Conservation (phyloP, 2,329 filamentous ascomycete species). For the Podosphaera fusca region DNA sequence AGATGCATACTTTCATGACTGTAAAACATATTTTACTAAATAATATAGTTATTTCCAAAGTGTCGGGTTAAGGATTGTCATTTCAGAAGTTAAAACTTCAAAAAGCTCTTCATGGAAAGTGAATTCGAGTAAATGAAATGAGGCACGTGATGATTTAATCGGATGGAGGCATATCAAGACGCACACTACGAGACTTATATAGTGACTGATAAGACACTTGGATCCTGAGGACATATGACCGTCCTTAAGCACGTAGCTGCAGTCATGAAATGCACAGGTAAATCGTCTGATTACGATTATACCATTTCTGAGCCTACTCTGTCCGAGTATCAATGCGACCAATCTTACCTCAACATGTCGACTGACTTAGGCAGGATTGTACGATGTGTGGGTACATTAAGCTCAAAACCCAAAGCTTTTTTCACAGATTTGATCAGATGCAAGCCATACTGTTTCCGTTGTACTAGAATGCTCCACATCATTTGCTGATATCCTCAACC, state of each 20-base stretch:
- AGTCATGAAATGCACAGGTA: not conserved
- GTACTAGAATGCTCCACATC: no score
- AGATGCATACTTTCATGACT: constrained; percentile 61
- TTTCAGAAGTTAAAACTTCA: not conserved
- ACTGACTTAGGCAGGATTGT: no score
- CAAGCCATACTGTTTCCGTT: no score
- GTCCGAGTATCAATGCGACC: no score
- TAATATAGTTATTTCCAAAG: not conserved
- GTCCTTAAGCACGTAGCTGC: not conserved
- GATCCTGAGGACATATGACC: not conserved
- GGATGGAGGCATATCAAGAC: not conserved
- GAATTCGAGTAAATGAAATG: not conserved
- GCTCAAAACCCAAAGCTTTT: no score
- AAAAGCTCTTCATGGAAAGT: not conserved
- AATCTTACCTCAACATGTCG: no score
- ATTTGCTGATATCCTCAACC: no score
- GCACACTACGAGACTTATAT: not conserved
- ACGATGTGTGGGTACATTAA: no score
- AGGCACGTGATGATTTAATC: not conserved
- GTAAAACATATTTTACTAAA: constrained; percentile 51
- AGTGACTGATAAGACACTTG: no score
- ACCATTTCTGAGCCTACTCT: no score
- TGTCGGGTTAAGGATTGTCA: not conserved
- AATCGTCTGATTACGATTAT: no score
- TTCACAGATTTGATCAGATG: no score